These are phyloP conservation scores for Venturia nashicola DNA, from an alignment of 2,329 filamentous ascomycete species.

Conservation along the genomic window DNA sequence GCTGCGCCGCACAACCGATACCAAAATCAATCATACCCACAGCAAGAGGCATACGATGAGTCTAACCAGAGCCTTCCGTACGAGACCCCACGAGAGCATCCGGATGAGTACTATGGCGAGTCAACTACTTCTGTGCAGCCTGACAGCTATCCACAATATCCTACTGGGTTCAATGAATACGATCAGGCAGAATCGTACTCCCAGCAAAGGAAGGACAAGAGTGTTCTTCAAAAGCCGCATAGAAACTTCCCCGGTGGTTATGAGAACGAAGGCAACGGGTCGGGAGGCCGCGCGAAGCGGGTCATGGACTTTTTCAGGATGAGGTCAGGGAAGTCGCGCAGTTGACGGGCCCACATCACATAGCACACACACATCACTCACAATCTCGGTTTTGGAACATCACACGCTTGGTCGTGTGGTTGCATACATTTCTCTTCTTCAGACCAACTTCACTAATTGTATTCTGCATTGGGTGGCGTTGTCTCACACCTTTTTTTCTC, in stretches of 20 bases:
- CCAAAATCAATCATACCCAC: neutral
- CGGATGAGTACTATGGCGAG: constrained; percentile 1
- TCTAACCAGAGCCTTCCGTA: constrained; percentile 3
- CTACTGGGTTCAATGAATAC: constrained; percentile 4
- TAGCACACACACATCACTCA: neutral
- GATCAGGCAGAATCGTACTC: neutral
- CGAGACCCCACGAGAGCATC: neutral
- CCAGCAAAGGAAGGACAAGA: neutral
- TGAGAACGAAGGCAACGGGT: constrained; percentile 1
- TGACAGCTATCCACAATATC: constrained; percentile 6
- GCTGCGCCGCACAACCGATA: constrained; percentile 1
- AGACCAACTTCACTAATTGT: neutral
- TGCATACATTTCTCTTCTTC: neutral
- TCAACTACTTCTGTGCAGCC: neutral
- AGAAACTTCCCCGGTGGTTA: constrained; percentile 5
- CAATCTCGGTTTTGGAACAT: neutral
- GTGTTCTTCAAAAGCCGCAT: constrained; percentile 8
- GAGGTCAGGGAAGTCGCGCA: constrained; percentile 58
- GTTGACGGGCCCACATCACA: neutral
- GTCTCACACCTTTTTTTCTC: neutral
- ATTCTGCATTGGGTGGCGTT: constrained; percentile 5
- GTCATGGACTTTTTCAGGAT: constrained; percentile 92
- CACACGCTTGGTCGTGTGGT: neutral
- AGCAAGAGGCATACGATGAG: neutral
- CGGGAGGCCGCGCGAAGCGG: constrained; percentile 2